Evolutionary conservation across 2,329 filamentous ascomycete species (phyloP), one percentile per base, ranked within the genome.

Genomic region (Exophiala alcalophila): DNA sequence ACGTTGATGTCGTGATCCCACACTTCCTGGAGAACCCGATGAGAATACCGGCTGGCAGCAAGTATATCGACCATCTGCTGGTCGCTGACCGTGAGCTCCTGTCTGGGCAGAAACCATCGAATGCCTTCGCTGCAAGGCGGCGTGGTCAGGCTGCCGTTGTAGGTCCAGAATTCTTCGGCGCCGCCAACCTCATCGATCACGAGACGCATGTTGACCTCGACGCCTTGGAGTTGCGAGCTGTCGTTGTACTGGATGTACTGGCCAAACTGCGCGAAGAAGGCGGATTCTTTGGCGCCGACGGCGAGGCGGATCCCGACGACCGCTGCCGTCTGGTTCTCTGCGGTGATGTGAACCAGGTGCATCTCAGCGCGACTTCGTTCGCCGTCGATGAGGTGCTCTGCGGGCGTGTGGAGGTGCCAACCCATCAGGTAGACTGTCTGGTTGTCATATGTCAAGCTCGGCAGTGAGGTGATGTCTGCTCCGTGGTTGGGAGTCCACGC

Each of bases 111-210:
- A 33, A 77, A 62, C 68, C 77, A 81, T 7, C 61, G 65, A 15
- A 82, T 64, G 18, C 71, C 72, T 60, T 81, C 77, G 11, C 67
- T 67, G 63, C 79, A 82, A 3, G 79, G 79, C 14, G 80, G 79
- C 0, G 78, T 81, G 27, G 79, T 83, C 32, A 83, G 66, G 12
- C 76, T 80, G 14, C 79, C 79, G 9, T 61, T 59, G 65, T 82
- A 83, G 44, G 68, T 67, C 54, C 68, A 71, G 40, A 76, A 61
- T 24, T 55, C 44, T 14, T 44, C 25, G 20, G 52, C 20, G 8
- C 37, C 40, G 21, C 40, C 44, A 10, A 55, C 48, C 29, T 53
- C 52, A 5, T 51, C 40, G 23, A 55, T 49, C 15, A 45, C 52
- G 3, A 39, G 29, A 16, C 44, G 40, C 3, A 44, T 31, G 25